Conservation (phyloP, 2,329 filamentous ascomycete species). For the Aureobasidium sp. region DNA sequence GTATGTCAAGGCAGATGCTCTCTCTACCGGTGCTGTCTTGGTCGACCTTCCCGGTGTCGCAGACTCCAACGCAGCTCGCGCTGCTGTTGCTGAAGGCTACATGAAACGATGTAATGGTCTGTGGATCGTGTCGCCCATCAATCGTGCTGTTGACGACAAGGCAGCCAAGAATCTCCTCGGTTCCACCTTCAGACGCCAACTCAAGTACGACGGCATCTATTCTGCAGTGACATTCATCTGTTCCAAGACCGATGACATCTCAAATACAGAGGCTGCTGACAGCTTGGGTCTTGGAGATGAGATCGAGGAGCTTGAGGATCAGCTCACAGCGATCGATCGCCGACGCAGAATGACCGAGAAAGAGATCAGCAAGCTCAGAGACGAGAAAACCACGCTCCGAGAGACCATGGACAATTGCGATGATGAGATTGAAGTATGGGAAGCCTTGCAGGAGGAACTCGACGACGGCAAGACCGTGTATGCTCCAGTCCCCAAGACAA, state of each 20-base stretch:
- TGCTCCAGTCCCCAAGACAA: constrained; percentile 30
- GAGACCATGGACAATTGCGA: constrained; percentile 30
- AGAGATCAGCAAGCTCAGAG: constrained; percentile 26
- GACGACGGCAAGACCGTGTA: constrained; percentile 39
- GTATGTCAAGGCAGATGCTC: constrained; percentile 42
- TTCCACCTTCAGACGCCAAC: constrained; percentile 50
- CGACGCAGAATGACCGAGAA: constrained; percentile 20
- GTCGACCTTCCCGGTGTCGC: constrained; percentile 55
- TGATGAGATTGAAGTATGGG: constrained; percentile 42
- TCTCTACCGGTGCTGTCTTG: constrained; percentile 49
- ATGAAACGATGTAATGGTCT: constrained; percentile 54
- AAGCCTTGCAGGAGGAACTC: constrained; percentile 33
- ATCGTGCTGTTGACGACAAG: constrained; percentile 54
- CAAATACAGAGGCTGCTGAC: constrained; percentile 38
- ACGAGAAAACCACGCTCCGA: constrained; percentile 24
- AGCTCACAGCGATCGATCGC: constrained; percentile 23
- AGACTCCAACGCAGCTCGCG: constrained; percentile 54
- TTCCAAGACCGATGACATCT: constrained; percentile 57
- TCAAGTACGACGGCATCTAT: constrained; percentile 53
- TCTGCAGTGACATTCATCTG: constrained; percentile 54
- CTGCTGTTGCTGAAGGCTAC: constrained; percentile 52
- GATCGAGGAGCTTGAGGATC: constrained; percentile 23
- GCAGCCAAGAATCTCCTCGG: constrained; percentile 51
- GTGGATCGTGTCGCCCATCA: constrained; percentile 59
- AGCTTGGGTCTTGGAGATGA: constrained; percentile 32